phyloP scores from a whole-genome alignment of 2,329 filamentous ascomycete genomes.

The Penicillium sp. region DNA sequence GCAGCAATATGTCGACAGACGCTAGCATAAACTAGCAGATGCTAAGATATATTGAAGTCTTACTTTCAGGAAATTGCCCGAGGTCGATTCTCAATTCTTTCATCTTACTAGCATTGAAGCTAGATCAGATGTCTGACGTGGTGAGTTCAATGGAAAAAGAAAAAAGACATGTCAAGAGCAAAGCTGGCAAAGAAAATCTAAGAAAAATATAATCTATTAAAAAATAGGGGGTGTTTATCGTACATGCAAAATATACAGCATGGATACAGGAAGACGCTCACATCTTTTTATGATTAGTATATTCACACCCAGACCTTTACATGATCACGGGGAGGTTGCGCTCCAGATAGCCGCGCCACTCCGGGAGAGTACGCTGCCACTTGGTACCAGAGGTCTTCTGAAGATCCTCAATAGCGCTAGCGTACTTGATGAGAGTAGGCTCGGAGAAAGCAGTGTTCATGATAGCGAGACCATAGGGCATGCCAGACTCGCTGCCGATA shows the following conservation, averaged over 20 bases:
- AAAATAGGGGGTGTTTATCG: constrained; percentile 10
- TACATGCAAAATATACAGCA: constrained; percentile 11
- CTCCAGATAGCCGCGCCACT: constrained; percentile 57
- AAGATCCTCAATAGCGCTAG: constrained; percentile 66
- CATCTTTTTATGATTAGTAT: background rate
- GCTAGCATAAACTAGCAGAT: background rate
- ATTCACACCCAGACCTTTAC: constrained; percentile 6
- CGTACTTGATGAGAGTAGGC: constrained; percentile 61
- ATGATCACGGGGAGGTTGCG: constrained; percentile 41
- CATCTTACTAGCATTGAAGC: background rate
- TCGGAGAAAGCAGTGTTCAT: constrained; percentile 67
- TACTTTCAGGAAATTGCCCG: background rate
- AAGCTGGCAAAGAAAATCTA: background rate
- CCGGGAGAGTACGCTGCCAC: constrained; percentile 55
- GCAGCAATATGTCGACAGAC: background rate
- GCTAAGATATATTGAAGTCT: background rate
- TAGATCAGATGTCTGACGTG: background rate
- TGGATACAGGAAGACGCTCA: constrained; percentile 1
- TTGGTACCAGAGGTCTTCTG: constrained; percentile 49
- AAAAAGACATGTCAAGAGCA: too few relatives aligned
- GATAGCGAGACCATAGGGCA: constrained; percentile 66
- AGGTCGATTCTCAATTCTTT: background rate
- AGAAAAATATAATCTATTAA: background rate
- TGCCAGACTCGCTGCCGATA: constrained; percentile 56
- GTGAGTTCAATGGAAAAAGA: too few relatives aligned